Conservation (phyloP, 345 rosid genomes). For the Draba incana region DNA sequence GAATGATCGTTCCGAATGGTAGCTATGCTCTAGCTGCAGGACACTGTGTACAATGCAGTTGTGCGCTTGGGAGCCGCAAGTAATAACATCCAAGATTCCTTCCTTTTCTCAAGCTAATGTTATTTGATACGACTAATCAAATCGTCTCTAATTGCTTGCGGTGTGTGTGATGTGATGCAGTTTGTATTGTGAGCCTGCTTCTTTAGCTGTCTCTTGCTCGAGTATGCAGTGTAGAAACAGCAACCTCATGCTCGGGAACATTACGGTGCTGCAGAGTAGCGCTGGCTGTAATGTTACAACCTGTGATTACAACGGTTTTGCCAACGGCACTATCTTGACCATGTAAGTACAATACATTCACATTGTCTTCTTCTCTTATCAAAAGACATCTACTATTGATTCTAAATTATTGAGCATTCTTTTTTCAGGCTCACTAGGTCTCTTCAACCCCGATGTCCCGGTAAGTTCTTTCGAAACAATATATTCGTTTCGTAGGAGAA, state of each 20-base stretch:
- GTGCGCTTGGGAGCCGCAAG: conserved; percentile 88
- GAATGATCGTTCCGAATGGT: conserved; percentile 88
- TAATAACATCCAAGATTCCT: conserved; percentile 44
- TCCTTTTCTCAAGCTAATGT: not conserved
- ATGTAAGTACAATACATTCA: conserved; percentile 47
- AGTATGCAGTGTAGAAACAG: conserved; percentile 92
- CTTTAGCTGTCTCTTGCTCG: conserved; percentile 96
- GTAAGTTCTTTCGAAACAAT: conserved; percentile 43
- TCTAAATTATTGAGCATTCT: not conserved
- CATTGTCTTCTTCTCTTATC: conserved; percentile 3
- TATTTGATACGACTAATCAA: not conserved
- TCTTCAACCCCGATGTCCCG: conserved; percentile 95
- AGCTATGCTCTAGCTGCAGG: conserved; percentile 90
- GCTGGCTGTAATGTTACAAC: conserved; percentile 90
- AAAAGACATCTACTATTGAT: not conserved
- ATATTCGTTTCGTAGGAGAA: not conserved
- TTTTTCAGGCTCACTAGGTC: conserved; percentile 66
- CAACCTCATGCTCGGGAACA: conserved; percentile 89
- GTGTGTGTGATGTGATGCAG: conserved; percentile 44
- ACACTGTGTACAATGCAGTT: conserved; percentile 96
- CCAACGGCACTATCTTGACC: conserved; percentile 76
- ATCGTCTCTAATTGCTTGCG: not conserved
- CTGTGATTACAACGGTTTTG: conserved; percentile 76
- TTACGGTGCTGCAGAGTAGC: conserved; percentile 68
- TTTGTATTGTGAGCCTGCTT: conserved; percentile 93